Conservation (phyloP, 2,329 filamentous ascomycete genomes). For the Talaromyces islandicus region DNA sequence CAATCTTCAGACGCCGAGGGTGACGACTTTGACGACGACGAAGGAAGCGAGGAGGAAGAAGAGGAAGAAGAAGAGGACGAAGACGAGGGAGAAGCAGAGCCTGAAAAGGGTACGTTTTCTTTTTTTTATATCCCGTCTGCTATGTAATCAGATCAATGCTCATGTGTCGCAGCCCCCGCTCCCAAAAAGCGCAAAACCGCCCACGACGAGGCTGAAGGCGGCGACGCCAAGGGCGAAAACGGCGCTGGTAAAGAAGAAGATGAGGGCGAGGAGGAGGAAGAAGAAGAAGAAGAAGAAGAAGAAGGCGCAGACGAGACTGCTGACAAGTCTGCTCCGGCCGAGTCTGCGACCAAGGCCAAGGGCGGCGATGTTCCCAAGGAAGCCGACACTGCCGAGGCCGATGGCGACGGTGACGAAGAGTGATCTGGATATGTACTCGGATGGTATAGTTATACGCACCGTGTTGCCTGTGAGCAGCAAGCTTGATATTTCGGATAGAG, state of each 20-base stretch:
- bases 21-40: constrained; percentile 45
- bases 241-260: constrained; percentile 24
- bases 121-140: neutral
- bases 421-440: neutral
- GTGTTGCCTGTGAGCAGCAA: neutral
- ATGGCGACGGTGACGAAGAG: constrained; percentile 12
- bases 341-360: constrained; percentile 16
- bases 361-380: constrained; percentile 10
- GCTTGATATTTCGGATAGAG: neutral
- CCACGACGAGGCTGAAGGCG: constrained; percentile 28
- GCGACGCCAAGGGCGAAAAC: constrained; percentile 37
- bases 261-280: constrained; percentile 15
- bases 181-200: constrained; percentile 14
- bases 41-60: constrained; percentile 9
- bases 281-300: constrained; percentile 15
- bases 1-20: constrained; percentile 11
- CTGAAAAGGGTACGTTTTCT: constrained; percentile 3
- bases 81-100: constrained; percentile 39
- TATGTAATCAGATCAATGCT: neutral
- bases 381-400: constrained; percentile 13
- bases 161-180: constrained; percentile 5
- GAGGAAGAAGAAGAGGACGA: constrained; percentile 10
- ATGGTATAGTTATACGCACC: neutral
- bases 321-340: constrained; percentile 22
- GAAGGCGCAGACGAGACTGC: constrained; percentile 15